phyloP scores from a whole-genome alignment of 2,329 filamentous ascomycete species.

The Tothia fuscella region DNA sequence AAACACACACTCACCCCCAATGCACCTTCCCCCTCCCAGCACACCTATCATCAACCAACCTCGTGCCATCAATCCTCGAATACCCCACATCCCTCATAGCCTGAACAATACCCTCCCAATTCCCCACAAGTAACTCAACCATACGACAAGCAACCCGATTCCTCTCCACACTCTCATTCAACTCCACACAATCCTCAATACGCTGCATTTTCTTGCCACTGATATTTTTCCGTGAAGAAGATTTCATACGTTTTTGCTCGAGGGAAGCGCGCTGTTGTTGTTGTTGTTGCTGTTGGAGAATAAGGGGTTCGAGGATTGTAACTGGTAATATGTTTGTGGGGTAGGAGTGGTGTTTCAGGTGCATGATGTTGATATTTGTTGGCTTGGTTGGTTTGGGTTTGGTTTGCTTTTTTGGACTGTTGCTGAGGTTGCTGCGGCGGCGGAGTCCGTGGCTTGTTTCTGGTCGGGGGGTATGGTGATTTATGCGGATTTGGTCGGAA shows the following conservation, averaged over 20 bases:
- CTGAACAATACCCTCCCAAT: conserved; percentile 5
- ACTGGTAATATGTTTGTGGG: too few species aligned
- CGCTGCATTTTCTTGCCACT: neutral
- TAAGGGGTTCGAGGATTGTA: neutral
- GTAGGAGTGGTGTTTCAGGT: neutral
- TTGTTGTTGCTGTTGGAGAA: neutral
- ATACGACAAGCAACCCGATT: neutral
- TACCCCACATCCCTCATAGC: conserved; percentile 3
- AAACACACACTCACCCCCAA: too few species aligned
- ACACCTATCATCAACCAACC: too few species aligned
- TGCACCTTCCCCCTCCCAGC: too few species aligned
- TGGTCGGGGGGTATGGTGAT: neutral
- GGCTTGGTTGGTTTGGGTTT: neutral
- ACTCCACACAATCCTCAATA: neutral
- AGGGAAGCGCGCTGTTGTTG: neutral
- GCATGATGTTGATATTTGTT: neutral
- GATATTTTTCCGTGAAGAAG: neutral
- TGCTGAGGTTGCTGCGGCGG: neutral
- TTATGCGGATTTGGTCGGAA: conserved; percentile 1
- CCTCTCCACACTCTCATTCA: neutral
- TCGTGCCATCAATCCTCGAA: too few species aligned
- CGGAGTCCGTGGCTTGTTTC: neutral
- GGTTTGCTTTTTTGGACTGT: neutral
- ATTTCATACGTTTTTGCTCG: neutral
- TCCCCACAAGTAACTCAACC: neutral